phyloP scores from a whole-genome alignment of 495 filamentous ascomycete species.

The Parmelia sp. region DNA sequence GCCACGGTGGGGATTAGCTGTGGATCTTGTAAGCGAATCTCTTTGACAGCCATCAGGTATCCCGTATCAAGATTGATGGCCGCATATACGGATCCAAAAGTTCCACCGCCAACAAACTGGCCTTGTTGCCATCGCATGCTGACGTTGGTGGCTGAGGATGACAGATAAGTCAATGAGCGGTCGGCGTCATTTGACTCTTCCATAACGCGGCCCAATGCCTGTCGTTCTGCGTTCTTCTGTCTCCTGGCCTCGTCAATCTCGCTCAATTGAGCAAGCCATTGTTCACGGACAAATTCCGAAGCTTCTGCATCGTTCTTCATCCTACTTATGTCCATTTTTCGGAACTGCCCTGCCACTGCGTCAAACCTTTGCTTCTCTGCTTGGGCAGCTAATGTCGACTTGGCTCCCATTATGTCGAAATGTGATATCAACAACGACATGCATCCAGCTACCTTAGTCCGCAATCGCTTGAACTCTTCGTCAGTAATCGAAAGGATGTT shows the following conservation, averaged over 20 bases:
- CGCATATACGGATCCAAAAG: conserved; percentile 93
- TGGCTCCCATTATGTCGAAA: conserved; percentile 97
- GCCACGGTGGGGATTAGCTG: conserved; percentile 92
- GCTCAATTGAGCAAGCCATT: conserved; percentile 61
- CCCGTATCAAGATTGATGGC: conserved; percentile 96
- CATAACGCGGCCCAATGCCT: conserved; percentile 79
- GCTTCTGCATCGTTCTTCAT: conserved; percentile 84
- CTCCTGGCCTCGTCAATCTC: conserved; percentile 72
- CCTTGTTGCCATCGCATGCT: conserved; percentile 96
- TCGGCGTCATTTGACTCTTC: conserved; percentile 94
- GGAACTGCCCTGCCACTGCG: conserved; percentile 62
- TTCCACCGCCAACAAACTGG: conserved; percentile 92
- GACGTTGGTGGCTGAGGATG: conserved; percentile 88
- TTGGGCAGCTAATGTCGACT: conserved; percentile 86
- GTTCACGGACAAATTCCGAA: conserved; percentile 59
- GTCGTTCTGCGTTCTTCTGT: conserved; percentile 77
- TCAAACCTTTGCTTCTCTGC: conserved; percentile 75
- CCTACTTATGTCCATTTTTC: conserved; percentile 66
- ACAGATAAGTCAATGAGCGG: conserved; percentile 85
- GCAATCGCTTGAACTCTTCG: conserved; percentile 71
- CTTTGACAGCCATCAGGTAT: conserved; percentile 96
- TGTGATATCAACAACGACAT: conserved; percentile 97
- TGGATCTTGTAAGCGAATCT: conserved; percentile 94
- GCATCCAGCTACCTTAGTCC: conserved; percentile 88
- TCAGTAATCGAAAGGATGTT: conserved; percentile 85